A percentile compares a stretch with the other conserved stretches of the same genome.
These are phyloP conservation scores for Brassica cretica DNA, from an alignment of 345 rosid genomes.

Conservation along the genomic window DNA sequence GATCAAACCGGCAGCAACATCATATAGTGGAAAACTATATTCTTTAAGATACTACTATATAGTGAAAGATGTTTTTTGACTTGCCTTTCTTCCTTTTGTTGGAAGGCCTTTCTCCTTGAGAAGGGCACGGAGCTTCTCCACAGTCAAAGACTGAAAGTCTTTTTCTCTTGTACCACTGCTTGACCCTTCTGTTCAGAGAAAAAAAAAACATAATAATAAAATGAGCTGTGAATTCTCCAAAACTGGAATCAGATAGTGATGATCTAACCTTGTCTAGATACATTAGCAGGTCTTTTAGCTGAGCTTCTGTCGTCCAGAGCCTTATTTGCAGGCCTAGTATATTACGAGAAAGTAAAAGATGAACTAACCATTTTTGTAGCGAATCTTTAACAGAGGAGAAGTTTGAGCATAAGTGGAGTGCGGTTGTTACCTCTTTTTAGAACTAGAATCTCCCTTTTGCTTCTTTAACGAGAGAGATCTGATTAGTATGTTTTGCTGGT, in stretches of 20 bases:
- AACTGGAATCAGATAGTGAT: background rate
- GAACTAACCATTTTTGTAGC: background rate
- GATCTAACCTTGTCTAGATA: slow-evolving; percentile 55
- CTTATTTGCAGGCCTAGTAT: slow-evolving; percentile 68
- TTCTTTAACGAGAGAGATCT: slow-evolving; percentile 78
- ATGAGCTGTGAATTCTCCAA: background rate
- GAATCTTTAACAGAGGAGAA: background rate
- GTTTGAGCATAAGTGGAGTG: background rate
- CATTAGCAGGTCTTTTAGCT: slow-evolving; percentile 64
- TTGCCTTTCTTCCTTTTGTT: slow-evolving; percentile 77
- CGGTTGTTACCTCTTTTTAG: slow-evolving; percentile 64
- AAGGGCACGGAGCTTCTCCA: slow-evolving; percentile 84
- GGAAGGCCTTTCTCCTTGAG: slow-evolving; percentile 80
- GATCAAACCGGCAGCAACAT: background rate
- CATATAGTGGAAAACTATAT: slow-evolving; percentile 7
- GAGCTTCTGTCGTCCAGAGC: slow-evolving; percentile 56
- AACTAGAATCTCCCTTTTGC: slow-evolving; percentile 62
- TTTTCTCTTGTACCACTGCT: slow-evolving; percentile 56
- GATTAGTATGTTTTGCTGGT: slow-evolving; percentile 84
- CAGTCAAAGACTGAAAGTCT: slow-evolving; percentile 71
- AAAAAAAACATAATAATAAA: background rate
- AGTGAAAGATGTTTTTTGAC: slow-evolving; percentile 10
- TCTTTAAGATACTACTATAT: background rate
- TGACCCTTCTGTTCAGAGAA: slow-evolving; percentile 55
- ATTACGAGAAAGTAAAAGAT: background rate